phyloP scores from a whole-genome alignment of 805 yeast genomes.

The Starmerella stigmatis region DNA sequence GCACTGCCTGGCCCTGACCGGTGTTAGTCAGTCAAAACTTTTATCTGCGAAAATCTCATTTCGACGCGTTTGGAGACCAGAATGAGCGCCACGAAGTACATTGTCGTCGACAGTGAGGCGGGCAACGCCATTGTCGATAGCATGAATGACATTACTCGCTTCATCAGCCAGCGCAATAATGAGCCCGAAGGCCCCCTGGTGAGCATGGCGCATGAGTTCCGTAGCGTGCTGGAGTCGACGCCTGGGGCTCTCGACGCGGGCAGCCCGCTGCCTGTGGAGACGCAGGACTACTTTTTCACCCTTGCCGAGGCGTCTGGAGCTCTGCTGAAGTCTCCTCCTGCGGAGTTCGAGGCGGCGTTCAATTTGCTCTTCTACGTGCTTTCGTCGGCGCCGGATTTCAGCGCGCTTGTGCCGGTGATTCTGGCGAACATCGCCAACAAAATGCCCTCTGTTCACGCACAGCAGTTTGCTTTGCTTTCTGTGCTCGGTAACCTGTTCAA shows the following conservation, averaged over 20 bases:
- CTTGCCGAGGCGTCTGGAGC: constrained; percentile 27
- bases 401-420: constrained; percentile 27
- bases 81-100: constrained; percentile 21
- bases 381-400: constrained; percentile 29
- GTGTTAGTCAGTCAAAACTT: constrained; percentile 14
- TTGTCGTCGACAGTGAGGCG: constrained; percentile 30
- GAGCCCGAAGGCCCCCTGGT: constrained; percentile 23
- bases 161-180: constrained; percentile 30
- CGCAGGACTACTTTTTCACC: constrained; percentile 26
- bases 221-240: constrained; percentile 19
- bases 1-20: background rate
- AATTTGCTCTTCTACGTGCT: constrained; percentile 33
- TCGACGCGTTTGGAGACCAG: background rate
- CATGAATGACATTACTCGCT: constrained; percentile 31
- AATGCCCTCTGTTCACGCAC: constrained; percentile 24
- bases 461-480: constrained; percentile 28
- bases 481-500: constrained; percentile 35
- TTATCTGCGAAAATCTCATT: constrained; percentile 7
- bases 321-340: constrained; percentile 29
- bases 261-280: constrained; percentile 6
- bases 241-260: constrained; percentile 16
- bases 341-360: constrained; percentile 34
- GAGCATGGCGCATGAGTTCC: constrained; percentile 25
- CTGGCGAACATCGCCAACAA: constrained; percentile 26
- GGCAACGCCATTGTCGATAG: constrained; percentile 31